Conservation (phyloP, 352 stramenopile species). For the Globisporangium sylvaticum region DNA sequence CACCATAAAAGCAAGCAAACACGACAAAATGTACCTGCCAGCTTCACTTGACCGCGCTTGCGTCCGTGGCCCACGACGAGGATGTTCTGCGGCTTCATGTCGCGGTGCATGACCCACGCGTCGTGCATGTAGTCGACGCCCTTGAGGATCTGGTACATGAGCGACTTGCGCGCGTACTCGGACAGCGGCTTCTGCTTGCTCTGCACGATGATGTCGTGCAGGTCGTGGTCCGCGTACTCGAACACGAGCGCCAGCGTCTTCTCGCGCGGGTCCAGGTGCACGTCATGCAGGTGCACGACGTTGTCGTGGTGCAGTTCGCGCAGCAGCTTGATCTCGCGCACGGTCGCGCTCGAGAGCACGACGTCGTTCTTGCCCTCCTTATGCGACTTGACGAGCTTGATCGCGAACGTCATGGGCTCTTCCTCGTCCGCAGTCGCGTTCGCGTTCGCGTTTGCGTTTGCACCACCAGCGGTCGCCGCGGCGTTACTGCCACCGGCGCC, state of each 20-base stretch:
- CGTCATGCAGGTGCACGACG: conserved; percentile 82
- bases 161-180: conserved; percentile 90
- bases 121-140: conserved; percentile 93
- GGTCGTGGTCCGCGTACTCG: conserved; percentile 87
- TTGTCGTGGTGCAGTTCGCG: conserved; percentile 87
- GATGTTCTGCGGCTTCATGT: conserved; percentile 94
- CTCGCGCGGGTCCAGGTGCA: conserved; percentile 81
- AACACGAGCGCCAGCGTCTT: conserved; percentile 86
- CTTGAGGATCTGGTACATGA: conserved; percentile 92
- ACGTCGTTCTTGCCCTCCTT: conserved; percentile 90
- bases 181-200: conserved; percentile 87
- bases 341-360: conserved; percentile 80
- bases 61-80: conserved; percentile 86
- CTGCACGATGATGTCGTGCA: conserved; percentile 88
- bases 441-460: neutral
- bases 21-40: conserved; percentile 32
- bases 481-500: conserved; percentile 1
- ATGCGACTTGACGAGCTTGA: conserved; percentile 89
- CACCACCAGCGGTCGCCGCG: conserved; percentile 1
- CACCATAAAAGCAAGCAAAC: neutral
- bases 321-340: conserved; percentile 90
- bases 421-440: conserved; percentile 38
- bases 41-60: conserved; percentile 82
- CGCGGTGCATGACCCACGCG: conserved; percentile 91
- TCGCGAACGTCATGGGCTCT: conserved; percentile 80